Base-by-base conservation (phyloP, 306 rosid genomes). In the Corylus americana region DNA sequence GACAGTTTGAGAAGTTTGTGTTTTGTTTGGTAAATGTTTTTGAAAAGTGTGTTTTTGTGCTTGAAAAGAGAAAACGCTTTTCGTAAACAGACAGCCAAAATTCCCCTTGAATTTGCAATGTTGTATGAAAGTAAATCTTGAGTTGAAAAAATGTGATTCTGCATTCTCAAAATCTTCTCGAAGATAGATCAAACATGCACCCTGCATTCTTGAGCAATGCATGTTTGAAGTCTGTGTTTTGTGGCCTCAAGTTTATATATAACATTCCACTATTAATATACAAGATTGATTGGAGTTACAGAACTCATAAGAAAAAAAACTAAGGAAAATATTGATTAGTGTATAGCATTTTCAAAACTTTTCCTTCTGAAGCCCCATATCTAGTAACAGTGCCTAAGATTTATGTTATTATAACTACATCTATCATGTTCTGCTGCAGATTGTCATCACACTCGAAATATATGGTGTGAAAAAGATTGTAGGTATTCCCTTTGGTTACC, bases 401-500 rank as follows among this genome's bases (percentile, higher is more conserved):
- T 6, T 39, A 0, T 54, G 62, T 59, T 47, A 27, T 62, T 72
- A 17, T 17, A 76, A 61, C 10, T 7, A 20, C 61, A 78, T 79
- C 50, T 78, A 70, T 70, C 76, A 54, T 81, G 64, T 53, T 83
- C 70, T 67, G 79, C 51, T 87, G 87, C 98, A 96, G 99, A 93
- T 96, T 83, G 98, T 96, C 27, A 90, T 96, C 84, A 96, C 99
- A 59, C 99, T 96, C 27, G 98, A 96, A 89, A 96, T 96, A 73
- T 93, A 96, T 70, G 99, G 99, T 55, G 99, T 90, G 18, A 91
- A 86, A 83, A 90, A 87, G 89, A 96, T 93, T 70, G 96, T 93
- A 61, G 99, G 99, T 53, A 93, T 96, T 88, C 99, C 99, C 51
- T 96, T 91, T 78, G 99, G 99, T 74, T 96, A 91, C 80, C 94